Conservation (phyloP, 495 filamentous ascomycete genomes). For the Margaritispora aquatica region DNA sequence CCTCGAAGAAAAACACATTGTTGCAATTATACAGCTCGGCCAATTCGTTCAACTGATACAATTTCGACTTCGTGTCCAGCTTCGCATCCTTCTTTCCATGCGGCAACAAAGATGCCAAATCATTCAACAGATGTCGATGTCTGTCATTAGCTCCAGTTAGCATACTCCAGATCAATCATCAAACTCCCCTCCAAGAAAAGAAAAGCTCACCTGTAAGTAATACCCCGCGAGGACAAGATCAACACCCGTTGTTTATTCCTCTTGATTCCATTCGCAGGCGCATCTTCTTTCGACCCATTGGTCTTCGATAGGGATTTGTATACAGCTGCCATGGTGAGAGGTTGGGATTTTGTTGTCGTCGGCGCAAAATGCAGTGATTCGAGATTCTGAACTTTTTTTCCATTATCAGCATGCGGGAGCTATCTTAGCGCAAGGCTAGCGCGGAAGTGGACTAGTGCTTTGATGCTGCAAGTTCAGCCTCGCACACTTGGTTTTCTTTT, state of each 20-base stretch:
- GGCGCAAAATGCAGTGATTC: slow-evolving; percentile 14
- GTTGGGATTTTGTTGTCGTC: background rate
- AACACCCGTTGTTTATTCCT: slow-evolving; percentile 77
- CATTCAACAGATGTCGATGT: slow-evolving; percentile 88
- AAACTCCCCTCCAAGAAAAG: background rate
- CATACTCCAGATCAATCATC: background rate
- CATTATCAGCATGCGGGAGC: slow-evolving; percentile 5
- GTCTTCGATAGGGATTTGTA: slow-evolving; percentile 87
- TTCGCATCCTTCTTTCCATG: slow-evolving; percentile 94
- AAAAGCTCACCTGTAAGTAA: slow-evolving; percentile 68
- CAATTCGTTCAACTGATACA: slow-evolving; percentile 89
- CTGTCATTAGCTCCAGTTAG: slow-evolving; percentile 32
- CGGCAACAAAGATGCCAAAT: slow-evolving; percentile 82
- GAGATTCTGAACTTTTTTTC: slow-evolving; percentile 12
- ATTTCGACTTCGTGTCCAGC: slow-evolving; percentile 90
- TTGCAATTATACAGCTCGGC: slow-evolving; percentile 99
- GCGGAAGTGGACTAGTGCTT: background rate
- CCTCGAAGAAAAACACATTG: slow-evolving; percentile 95
- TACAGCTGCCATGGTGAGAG: slow-evolving; percentile 76
- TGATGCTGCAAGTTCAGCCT: background rate
- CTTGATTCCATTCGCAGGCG: slow-evolving; percentile 38
- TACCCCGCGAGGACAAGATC: slow-evolving; percentile 82
- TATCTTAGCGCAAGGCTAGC: slow-evolving; percentile 12
- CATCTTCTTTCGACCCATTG: slow-evolving; percentile 32
- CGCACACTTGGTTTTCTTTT: background rate